Evolutionary conservation across 129 eudicot genomes (phyloP).

Genomic region (Chrysanthemum lavandulifolium): DNA sequence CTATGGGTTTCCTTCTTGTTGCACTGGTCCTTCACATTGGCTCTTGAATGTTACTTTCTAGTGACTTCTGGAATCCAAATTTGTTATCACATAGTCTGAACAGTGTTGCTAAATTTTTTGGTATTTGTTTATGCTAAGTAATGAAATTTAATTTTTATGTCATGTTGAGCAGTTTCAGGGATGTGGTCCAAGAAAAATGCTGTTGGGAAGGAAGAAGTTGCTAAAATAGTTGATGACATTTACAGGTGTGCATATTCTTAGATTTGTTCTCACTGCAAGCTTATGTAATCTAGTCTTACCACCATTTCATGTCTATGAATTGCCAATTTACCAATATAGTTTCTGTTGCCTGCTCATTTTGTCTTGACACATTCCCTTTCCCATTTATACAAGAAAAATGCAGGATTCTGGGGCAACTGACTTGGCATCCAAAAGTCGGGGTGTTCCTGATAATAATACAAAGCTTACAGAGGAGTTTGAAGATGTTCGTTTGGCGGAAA

Average conservation of each 20-base stretch:
- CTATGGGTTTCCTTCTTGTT: not conserved
- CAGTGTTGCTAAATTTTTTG: not conserved
- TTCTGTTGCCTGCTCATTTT: not conserved
- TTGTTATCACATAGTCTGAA: not conserved
- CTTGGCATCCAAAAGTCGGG: slow-evolving; percentile 63
- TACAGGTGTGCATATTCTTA: slow-evolving; percentile 62
- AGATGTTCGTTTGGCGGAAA: slow-evolving; percentile 56
- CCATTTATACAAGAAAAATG: slow-evolving; percentile 65
- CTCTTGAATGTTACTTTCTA: not conserved
- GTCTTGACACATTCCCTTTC: slow-evolving; percentile 11
- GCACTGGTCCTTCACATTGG: not conserved
- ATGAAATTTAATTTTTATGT: slow-evolving; percentile 12
- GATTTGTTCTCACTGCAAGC: slow-evolving; percentile 4
- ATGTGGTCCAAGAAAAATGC: slow-evolving; percentile 78
- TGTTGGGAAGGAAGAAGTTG: slow-evolving; percentile 82
- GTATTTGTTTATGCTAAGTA: slow-evolving; percentile 1
- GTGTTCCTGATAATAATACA: slow-evolving; percentile 41
- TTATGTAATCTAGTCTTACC: not conserved
- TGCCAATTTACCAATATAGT: not conserved
- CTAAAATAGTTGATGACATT: slow-evolving; percentile 84
- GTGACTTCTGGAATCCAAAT: no score
- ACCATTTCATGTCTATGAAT: not conserved
- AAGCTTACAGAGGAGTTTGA: slow-evolving; percentile 69
- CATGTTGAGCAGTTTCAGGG: slow-evolving; percentile 55
- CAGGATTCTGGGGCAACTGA: slow-evolving; percentile 85